These are phyloP conservation scores for Lasiosphaeria ovina DNA, from an alignment of 495 filamentous ascomycete genomes.

Conservation along the genomic window DNA sequence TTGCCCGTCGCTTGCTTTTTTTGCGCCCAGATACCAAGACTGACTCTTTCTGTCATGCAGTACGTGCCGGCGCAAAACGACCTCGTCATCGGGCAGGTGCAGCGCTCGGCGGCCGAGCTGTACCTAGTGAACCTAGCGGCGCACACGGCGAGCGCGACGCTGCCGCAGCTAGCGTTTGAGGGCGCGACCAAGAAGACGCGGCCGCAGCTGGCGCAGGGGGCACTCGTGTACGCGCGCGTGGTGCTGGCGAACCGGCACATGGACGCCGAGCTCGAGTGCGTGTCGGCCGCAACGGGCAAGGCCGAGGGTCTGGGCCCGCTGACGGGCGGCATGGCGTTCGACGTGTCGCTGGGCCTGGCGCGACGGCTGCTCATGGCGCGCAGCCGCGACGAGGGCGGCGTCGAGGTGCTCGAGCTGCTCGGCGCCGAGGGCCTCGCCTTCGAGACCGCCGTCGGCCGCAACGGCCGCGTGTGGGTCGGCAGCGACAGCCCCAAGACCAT, in stretches of 20 bases:
- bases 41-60: constrained; percentile 37
- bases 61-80: constrained; percentile 78
- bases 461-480: constrained; percentile 90
- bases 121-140: constrained; percentile 62
- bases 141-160: constrained; percentile 68
- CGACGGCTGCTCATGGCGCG: constrained; percentile 68
- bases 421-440: constrained; percentile 74
- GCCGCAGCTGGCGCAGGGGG: constrained; percentile 68
- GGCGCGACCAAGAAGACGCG: constrained; percentile 87
- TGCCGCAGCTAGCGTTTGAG: constrained; percentile 89
- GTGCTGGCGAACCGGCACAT: constrained; percentile 72
- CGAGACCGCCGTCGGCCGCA: constrained; percentile 92
- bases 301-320: constrained; percentile 84
- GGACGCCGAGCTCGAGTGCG: constrained; percentile 87
- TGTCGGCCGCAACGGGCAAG: constrained; percentile 81
- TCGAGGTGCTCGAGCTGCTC: constrained; percentile 81
- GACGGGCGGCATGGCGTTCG: constrained; percentile 82
- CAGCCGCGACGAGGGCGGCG: constrained; percentile 60
- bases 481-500: constrained; percentile 63
- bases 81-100: constrained; percentile 79
- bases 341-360: constrained; percentile 76
- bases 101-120: constrained; percentile 68
- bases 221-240: constrained; percentile 83
- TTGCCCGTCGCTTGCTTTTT: background rate
- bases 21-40: constrained; percentile 1